Conservation (phyloP, 257 asterid species). For the Lycium barbarum region DNA sequence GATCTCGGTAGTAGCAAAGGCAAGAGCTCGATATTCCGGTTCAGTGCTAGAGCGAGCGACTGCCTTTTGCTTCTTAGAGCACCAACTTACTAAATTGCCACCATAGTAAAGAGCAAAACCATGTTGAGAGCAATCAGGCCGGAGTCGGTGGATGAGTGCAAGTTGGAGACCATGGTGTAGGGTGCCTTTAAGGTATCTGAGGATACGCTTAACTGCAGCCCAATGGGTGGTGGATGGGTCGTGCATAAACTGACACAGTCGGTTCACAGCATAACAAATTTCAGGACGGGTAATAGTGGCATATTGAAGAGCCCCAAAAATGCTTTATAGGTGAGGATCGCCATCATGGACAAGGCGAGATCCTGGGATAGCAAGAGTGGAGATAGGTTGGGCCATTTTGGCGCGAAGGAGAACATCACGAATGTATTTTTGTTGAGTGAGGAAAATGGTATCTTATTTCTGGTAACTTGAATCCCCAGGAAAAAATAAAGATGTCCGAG, state of each 20-base stretch:
- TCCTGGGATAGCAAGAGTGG: background rate
- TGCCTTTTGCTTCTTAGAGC: background rate
- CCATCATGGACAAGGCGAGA: background rate
- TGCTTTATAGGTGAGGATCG: background rate
- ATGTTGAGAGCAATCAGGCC: background rate
- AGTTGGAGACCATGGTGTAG: background rate
- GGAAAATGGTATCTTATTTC: background rate
- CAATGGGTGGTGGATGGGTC: background rate
- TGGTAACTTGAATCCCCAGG: background rate
- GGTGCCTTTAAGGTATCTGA: background rate
- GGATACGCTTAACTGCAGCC: background rate
- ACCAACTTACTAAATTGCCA: background rate
- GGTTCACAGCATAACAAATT: background rate
- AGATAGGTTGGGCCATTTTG: background rate
- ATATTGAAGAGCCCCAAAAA: background rate
- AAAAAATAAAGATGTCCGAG: background rate
- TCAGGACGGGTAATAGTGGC: background rate
- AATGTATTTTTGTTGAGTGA: background rate
- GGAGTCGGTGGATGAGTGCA: background rate
- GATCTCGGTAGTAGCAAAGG: background rate
- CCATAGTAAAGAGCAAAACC: background rate
- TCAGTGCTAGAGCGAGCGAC: background rate
- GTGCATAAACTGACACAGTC: background rate
- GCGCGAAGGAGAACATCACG: background rate
- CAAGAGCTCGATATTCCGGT: background rate